Evolutionary conservation across 1,284 basidiomycete species (phyloP).

Genomic region (Malassezia brasiliensis): DNA sequence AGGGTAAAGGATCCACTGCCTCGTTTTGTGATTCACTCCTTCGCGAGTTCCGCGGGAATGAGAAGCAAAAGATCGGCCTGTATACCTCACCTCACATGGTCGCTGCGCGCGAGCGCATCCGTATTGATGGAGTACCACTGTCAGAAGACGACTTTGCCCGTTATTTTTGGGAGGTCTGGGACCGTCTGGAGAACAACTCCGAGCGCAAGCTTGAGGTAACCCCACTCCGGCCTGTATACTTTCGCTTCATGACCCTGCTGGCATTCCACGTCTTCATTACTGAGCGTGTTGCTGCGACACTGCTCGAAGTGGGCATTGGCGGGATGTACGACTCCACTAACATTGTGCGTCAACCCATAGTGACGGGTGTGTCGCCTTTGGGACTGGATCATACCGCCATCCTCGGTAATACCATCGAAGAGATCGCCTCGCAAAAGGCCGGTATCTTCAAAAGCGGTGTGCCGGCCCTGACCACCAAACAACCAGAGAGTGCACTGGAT

Average conservation of each 20-base stretch:
- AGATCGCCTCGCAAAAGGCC: slow-evolving; percentile 91
- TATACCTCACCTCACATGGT: slow-evolving; percentile 97
- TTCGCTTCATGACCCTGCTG: slow-evolving; percentile 82
- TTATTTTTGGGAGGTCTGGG: slow-evolving; percentile 97
- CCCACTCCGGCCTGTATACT: slow-evolving; percentile 76
- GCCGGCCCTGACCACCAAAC: slow-evolving; percentile 74
- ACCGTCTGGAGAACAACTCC: slow-evolving; percentile 63
- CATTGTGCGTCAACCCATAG: slow-evolving; percentile 77
- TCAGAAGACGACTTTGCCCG: slow-evolving; percentile 77
- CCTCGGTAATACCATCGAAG: slow-evolving; percentile 75
- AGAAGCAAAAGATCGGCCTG: slow-evolving; percentile 55
- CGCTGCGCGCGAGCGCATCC: slow-evolving; percentile 87
- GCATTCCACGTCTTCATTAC: slow-evolving; percentile 83
- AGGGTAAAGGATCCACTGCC: slow-evolving; percentile 95
- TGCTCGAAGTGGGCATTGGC: slow-evolving; percentile 94
- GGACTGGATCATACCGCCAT: slow-evolving; percentile 89
- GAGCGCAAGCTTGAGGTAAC: slow-evolving; percentile 49
- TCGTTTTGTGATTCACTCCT: slow-evolving; percentile 59
- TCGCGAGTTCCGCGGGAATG: slow-evolving; percentile 21
- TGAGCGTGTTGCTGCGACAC: slow-evolving; percentile 70
- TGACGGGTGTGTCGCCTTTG: slow-evolving; percentile 78
- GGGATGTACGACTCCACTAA: slow-evolving; percentile 94
- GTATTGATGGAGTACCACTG: slow-evolving; percentile 81
- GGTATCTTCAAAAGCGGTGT: slow-evolving; percentile 90
- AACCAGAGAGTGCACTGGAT: slow-evolving; percentile 61